A percentile compares a stretch with the other conserved stretches of the same genome.
Evolutionary conservation across 1,139 yeast genomes (phyloP).

Genomic region (Ogataea hybrid): DNA sequence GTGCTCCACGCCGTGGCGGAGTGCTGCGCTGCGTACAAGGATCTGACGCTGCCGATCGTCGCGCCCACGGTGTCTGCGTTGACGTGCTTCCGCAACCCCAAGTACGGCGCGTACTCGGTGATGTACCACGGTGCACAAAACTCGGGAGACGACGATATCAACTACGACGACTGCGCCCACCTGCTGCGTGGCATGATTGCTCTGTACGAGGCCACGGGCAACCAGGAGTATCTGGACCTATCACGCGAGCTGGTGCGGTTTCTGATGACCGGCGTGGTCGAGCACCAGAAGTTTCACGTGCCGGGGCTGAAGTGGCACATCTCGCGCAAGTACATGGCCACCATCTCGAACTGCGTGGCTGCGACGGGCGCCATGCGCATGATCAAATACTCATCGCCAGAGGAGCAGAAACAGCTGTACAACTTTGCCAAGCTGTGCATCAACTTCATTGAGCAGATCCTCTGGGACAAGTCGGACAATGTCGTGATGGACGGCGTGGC

Average conservation of each 20-base stretch:
- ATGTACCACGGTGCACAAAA: conserved; percentile 67
- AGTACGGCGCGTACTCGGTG: conserved; percentile 84
- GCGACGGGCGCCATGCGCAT: conserved; percentile 63
- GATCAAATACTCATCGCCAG: conserved; percentile 48
- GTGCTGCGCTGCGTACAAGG: conserved; percentile 56
- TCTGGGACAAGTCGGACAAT: conserved; percentile 55
- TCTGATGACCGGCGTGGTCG: conserved; percentile 69
- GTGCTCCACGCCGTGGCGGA: conserved; percentile 73
- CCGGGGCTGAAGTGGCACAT: conserved; percentile 69
- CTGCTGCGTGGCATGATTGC: conserved; percentile 67
- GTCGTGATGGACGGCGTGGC: conserved; percentile 64
- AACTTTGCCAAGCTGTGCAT: conserved; percentile 38
- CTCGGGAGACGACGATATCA: conserved; percentile 53
- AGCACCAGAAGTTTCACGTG: conserved; percentile 39
- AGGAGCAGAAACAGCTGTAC: conserved; percentile 44
- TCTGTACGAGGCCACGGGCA: conserved; percentile 68
- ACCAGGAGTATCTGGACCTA: conserved; percentile 50
- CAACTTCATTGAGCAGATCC: conserved; percentile 41
- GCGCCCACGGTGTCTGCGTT: conserved; percentile 52
- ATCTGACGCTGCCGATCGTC: conserved; percentile 52
- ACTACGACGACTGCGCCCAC: conserved; percentile 76
- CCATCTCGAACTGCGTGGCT: conserved; percentile 71
- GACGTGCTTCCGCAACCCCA: conserved; percentile 48
- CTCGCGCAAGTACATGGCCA: conserved; percentile 54
- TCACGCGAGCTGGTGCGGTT: conserved; percentile 61